Conservation (phyloP, 1,284 basidiomycete genomes). For the Xerocomus minutiporus region DNA sequence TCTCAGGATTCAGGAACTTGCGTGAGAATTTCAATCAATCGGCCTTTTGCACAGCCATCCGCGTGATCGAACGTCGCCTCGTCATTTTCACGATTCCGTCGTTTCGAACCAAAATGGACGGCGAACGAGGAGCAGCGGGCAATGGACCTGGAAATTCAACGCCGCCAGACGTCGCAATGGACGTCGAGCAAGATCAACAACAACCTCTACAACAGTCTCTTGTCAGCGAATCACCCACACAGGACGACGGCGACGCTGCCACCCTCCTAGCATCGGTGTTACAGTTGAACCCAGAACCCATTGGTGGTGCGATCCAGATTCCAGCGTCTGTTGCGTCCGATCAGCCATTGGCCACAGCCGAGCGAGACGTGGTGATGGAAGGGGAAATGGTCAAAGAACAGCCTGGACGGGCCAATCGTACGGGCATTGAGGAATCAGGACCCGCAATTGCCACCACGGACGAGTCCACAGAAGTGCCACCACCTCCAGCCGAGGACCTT, state of each 20-base stretch:
- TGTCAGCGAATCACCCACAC: background rate
- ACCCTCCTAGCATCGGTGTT: background rate
- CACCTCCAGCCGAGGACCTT: constrained; percentile 8
- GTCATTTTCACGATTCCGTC: constrained; percentile 28
- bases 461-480: constrained; percentile 8
- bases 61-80: constrained; percentile 24
- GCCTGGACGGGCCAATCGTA: constrained; percentile 11
- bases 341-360: constrained; percentile 21
- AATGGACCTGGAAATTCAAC: background rate
- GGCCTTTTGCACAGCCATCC: constrained; percentile 22
- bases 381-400: constrained; percentile 17
- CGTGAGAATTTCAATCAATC: constrained; percentile 11
- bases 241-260: constrained; percentile 1
- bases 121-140: constrained; percentile 12
- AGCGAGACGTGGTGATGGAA: constrained; percentile 27
- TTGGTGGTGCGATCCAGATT: background rate
- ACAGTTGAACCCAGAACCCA: constrained; percentile 13
- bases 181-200: constrained; percentile 16
- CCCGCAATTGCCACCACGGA: constrained; percentile 1
- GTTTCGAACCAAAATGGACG: constrained; percentile 22
- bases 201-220: constrained; percentile 2
- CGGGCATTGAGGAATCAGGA: constrained; percentile 4
- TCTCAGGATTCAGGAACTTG: too few species aligned
- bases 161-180: constrained; percentile 17
- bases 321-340: constrained; percentile 15